Evolutionary conservation across 1,139 yeast species (phyloP).

Genomic region (Taiozyma sp.): DNA sequence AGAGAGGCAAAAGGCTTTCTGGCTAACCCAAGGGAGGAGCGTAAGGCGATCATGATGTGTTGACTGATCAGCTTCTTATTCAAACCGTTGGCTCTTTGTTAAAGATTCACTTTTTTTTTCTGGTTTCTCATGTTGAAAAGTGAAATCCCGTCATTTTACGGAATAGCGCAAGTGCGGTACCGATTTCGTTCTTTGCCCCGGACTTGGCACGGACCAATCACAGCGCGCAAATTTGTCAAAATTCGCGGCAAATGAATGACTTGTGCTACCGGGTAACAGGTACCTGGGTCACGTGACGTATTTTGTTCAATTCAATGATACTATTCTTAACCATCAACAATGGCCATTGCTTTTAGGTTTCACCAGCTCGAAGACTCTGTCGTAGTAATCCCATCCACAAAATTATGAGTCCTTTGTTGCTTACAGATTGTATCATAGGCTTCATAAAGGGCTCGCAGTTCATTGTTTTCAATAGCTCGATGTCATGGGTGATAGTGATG

Average conservation of each 20-base stretch:
- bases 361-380: too few species aligned
- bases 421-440: too few species aligned
- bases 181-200: background rate
- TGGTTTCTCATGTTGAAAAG: too few species aligned
- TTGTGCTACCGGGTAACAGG: too few species aligned
- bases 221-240: background rate
- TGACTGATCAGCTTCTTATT: background rate
- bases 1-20: constrained; percentile 2
- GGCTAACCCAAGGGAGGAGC: background rate
- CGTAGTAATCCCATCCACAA: too few species aligned
- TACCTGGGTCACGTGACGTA: background rate
- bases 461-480: too few species aligned
- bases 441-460: too few species aligned
- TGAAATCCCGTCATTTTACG: background rate
- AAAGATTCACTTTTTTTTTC: background rate
- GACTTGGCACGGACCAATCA: background rate
- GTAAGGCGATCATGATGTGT: background rate
- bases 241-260: background rate
- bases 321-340: too few species aligned
- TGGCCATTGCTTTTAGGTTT: too few species aligned
- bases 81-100: background rate
- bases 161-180: background rate
- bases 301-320: too few species aligned
- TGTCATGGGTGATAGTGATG: too few species aligned
- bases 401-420: too few species aligned